Evolutionary conservation across 192 early-diverging fungal species (phyloP), one percentile per base, ranked within the genome.

Genomic region (Linnemannia hyalina): DNA sequence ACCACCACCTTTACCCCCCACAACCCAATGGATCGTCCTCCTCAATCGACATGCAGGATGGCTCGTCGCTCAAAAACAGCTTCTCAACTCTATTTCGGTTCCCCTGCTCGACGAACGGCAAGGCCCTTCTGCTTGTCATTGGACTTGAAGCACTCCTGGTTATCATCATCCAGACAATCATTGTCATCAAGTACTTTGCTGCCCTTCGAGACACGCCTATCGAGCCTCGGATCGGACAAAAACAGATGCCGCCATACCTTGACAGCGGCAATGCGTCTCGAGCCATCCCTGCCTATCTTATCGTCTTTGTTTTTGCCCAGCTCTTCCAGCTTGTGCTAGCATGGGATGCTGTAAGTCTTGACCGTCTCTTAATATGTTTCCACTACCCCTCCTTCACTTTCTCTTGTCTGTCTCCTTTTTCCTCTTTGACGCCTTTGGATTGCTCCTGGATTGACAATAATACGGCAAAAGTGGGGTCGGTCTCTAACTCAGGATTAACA

Each of bases 271-370:
- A 86, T 55, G 44, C 52, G 26, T 86, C 84, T 76, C 69, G 84
- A 35, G 76, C 84, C 6, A 93, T 95, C 36, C 94, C 95, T 15
- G 92, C 94, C 32, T 96, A 96, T 77, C 82, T 95, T 52, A 93
- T 94, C 55, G 92, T 96, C 57, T 96, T 96, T 81, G 92, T 92
- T 57, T 86, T 94, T 57, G 91, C 94, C 13, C 93, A 94, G 77
- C 76, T 96, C 35, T 96, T 94, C 70, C 91, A 93, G 71, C 91
- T 95, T 65, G 75, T 89, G 16, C 80, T 96, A 47, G 89, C 89
- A 26, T 91, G 91, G 90, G 95, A 96, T 85, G 93, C 95, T 20
- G 95, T 94, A 89, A 89, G 93, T 90, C 13, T 81, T 32, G 15
- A 16, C 5, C 46, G 44, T 35, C 23, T 11, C 35, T 26, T 3